Conservation (phyloP, 495 filamentous ascomycete species). For the Hypoxylon lenormandii region DNA sequence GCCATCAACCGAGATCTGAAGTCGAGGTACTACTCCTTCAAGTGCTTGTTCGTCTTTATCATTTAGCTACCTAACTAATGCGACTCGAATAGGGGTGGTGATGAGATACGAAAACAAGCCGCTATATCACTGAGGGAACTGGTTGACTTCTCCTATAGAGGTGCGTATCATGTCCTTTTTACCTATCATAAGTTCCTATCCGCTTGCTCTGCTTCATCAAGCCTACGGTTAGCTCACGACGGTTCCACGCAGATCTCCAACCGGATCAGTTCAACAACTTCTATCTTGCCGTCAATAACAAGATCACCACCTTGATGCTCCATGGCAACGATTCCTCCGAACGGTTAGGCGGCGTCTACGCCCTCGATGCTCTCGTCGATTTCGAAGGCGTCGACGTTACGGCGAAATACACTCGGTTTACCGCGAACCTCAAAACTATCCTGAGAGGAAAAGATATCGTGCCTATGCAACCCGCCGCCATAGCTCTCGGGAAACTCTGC, state of each 20-base stretch:
- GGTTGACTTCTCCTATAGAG: slow-evolving; percentile 53
- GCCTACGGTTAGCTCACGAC: slow-evolving; percentile 22
- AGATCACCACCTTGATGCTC: slow-evolving; percentile 79
- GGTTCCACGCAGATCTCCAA: slow-evolving; percentile 71
- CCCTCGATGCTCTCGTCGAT: slow-evolving; percentile 90
- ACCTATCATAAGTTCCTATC: neutral
- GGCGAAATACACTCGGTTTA: slow-evolving; percentile 92
- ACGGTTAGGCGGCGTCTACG: slow-evolving; percentile 87
- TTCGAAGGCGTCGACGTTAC: slow-evolving; percentile 95
- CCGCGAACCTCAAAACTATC: slow-evolving; percentile 85
- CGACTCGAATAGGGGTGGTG: slow-evolving; percentile 38
- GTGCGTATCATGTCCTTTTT: slow-evolving; percentile 29
- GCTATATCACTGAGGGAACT: slow-evolving; percentile 51
- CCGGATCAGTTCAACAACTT: slow-evolving; percentile 81
- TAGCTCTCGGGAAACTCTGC: slow-evolving; percentile 87
- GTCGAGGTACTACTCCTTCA: slow-evolving; percentile 44
- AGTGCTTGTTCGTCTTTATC: neutral
- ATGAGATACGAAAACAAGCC: slow-evolving; percentile 52
- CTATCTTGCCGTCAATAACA: slow-evolving; percentile 80
- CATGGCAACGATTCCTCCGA: slow-evolving; percentile 87
- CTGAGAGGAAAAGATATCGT: slow-evolving; percentile 87
- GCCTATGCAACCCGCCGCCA: slow-evolving; percentile 87
- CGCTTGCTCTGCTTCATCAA: neutral
- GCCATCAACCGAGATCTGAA: slow-evolving; percentile 51
- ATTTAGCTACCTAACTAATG: slow-evolving; percentile 10